These are phyloP conservation scores for Sarcodon sp. DNA, from an alignment of 768 basidiomycete species.

Conservation along the genomic window DNA sequence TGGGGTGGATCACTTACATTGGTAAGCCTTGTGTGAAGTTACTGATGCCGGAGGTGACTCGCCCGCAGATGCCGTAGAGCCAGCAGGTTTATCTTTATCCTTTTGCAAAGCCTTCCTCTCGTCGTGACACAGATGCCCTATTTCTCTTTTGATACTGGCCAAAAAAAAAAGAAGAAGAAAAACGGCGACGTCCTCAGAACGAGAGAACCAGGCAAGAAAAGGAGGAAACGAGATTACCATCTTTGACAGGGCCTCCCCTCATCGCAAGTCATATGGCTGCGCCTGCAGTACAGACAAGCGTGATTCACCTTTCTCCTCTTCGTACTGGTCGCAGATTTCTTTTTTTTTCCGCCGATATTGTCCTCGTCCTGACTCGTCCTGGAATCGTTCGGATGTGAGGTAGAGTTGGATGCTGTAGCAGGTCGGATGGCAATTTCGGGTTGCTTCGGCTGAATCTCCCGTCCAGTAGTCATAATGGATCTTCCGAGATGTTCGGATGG, in stretches of 20 bases:
- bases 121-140: slow-evolving; percentile 89
- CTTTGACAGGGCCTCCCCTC: slow-evolving; percentile 85
- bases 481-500: too few species aligned
- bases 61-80: slow-evolving; percentile 17
- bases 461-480: too few species aligned
- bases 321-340: slow-evolving; percentile 21
- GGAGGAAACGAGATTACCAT: slow-evolving; percentile 45
- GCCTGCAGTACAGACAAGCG: slow-evolving; percentile 86
- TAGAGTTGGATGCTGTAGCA: background rate
- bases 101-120: slow-evolving; percentile 48
- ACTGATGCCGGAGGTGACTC: slow-evolving; percentile 11
- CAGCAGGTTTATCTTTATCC: slow-evolving; percentile 18
- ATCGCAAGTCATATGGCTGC: slow-evolving; percentile 90
- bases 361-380: slow-evolving; percentile 16
- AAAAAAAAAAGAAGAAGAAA: slow-evolving; percentile 1
- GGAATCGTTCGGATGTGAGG: background rate
- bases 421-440: background rate
- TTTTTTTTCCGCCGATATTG: slow-evolving; percentile 22
- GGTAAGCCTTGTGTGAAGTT: slow-evolving; percentile 11
- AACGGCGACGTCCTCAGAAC: background rate
- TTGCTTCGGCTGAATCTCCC: background rate
- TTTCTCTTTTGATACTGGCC: slow-evolving; percentile 86
- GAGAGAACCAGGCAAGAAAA: slow-evolving; percentile 3
- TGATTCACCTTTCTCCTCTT: slow-evolving; percentile 84
- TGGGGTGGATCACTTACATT: slow-evolving; percentile 10